Evolutionary conservation across 163 green algal genomes (phyloP).

Genomic region (Chlorella variabilis): DNA sequence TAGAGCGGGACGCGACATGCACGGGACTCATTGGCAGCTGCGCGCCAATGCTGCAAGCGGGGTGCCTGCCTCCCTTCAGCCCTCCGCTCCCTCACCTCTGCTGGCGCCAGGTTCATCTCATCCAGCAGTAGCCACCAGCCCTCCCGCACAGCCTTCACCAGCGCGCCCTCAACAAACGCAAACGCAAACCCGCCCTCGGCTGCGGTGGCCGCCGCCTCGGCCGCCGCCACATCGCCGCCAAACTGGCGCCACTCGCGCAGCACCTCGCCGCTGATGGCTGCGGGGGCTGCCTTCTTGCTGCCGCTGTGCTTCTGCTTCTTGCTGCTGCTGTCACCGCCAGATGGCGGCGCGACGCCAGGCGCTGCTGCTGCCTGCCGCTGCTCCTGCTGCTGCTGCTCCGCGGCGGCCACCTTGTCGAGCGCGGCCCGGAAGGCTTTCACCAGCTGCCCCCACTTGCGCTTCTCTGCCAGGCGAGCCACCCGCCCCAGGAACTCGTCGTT

Average conservation of each 20-base stretch:
- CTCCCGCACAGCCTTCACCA: conserved; percentile 88
- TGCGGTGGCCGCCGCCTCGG: conserved; percentile 72
- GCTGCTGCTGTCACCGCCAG: not conserved
- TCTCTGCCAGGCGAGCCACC: conserved; percentile 75
- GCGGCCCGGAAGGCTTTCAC: conserved; percentile 85
- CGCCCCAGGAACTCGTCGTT: conserved; percentile 90
- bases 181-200: conserved; percentile 92
- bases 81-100: conserved; percentile 49
- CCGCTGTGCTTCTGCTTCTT: conserved; percentile 26
- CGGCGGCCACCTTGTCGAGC: conserved; percentile 54
- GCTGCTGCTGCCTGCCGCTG: conserved; percentile 16
- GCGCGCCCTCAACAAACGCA: conserved; percentile 93
- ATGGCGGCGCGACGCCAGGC: not conserved
- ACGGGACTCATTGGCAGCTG: no score
- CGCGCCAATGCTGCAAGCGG: no score
- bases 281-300: conserved; percentile 18
- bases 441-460: conserved; percentile 86
- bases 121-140: conserved; percentile 97
- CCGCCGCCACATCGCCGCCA: conserved; percentile 66
- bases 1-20: no score
- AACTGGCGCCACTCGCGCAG: conserved; percentile 70
- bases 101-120: conserved; percentile 90
- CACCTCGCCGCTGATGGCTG: conserved; percentile 4
- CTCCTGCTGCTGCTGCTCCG: conserved; percentile 5
- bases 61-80: no score